Evolutionary conservation across 345 rosid genomes (phyloP).

Genomic region (rapeseed (Brassica napus)): Da-Ae NC_063452.1:49934001-49934500

Average conservation of each 20-base stretch:
- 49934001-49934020: conserved; percentile 60
- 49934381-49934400: conserved; percentile 2
- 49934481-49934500: conserved; percentile 32
- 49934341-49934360: conserved; percentile 59
- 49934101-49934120: neutral
- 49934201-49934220: conserved; percentile 45
- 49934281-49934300: neutral
- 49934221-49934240: conserved; percentile 35
- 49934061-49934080: neutral
- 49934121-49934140: conserved; percentile 49
- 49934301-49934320: conserved; percentile 45
- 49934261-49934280: conserved; percentile 41
- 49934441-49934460: conserved; percentile 47
- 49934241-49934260: conserved; percentile 47
- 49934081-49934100: neutral
- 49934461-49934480: neutral
- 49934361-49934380: conserved; percentile 24
- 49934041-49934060: conserved; percentile 48
- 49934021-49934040: conserved; percentile 60
- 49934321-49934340: neutral
- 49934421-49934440: conserved; percentile 51
- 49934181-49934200: conserved; percentile 57
- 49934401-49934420: conserved; percentile 49
- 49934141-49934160: neutral
- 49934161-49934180: conserved; percentile 51